Evolutionary conservation across 1,139 yeast genomes (phyloP), one percentile per base, ranked within the genome.

Genomic region (Zygoascus meyerae): DNA sequence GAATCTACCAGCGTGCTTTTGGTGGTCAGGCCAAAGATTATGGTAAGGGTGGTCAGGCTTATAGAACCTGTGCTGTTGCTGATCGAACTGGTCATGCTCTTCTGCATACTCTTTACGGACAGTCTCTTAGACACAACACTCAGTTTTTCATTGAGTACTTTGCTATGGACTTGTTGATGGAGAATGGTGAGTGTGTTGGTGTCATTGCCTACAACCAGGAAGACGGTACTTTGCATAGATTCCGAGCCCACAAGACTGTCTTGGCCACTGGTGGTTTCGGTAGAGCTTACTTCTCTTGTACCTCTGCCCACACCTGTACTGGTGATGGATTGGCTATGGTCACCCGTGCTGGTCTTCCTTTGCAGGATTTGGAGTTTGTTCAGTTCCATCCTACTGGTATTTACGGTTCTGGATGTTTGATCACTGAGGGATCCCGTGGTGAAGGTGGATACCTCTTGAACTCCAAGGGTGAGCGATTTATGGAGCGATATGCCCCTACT

Each of bases 371-470:
- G 73, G 98, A 92, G 73, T 92, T 92, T 65, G 92, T 92, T 53
- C 98, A 92, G 74, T 92, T 92, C 90, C 98, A 92, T 72, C 98
- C 98, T 53, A 89, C 97, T 35, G 98, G 98, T 78, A 92, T 92
- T 69, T 92, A 92, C 70, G 98, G 98, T 52, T 89, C 97, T 43
- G 98, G 98, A 55, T 92, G 97, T 76, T 75, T 92, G 74, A 92
- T 92, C 67, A 92, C 98, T 52, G 98, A 92, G 73, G 98, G 98
- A 73, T 95, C 97, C 57, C 86, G 98, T 77, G 98, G 98, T 78
- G 98, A 92, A 76, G 98, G 98, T 79, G 98, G 98, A 56, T 90
- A 80, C 79, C 75, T 92, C 66, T 78, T 92, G 57, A 92, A 92
- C 78, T 81, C 90, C 60, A 95, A 92, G 72, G 98, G 98, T 77